Evolutionary conservation across 2,329 filamentous ascomycete genomes (phyloP), one percentile per base, ranked within the genome.

Genomic region (Nannizziopsis arthrosporioides): DNA sequence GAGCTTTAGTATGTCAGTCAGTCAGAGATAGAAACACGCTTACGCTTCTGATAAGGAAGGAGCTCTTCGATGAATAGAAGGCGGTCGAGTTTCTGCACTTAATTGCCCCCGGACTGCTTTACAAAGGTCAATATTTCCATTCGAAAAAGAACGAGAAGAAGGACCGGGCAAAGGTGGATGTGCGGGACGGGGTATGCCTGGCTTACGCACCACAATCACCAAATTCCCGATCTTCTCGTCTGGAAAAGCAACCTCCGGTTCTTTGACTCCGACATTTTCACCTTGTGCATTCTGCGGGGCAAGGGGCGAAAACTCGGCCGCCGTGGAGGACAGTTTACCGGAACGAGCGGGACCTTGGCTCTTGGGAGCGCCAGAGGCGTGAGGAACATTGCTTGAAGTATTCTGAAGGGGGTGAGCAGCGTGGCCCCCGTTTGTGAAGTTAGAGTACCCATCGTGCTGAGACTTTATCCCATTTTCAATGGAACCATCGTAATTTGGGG

Each of bases 241-340:
- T 35, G 69, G 70, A 61, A 78, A 78, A 15, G 65, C 68, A 60
- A 56, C 61, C 47, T 64, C 56, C 47, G 61, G 51, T 47, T 49
- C 42, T 53, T 63, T 56, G 63, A 66, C 65, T 64, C 63, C 64
- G 54, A 59, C 53, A 54, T 61, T 55, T 53, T 68, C 65, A 54
- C 55, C 62, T 45, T 59, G 55, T 41, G 53, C 52, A 47, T 57
- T 52, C 41, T 57, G 55, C 48, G 54, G 53, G 56, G 56, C 61
- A 49, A 63, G 63, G 11, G 77, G 77, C 6, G 75, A 72, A 55
- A 82, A 82, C 52, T 81, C 78, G 0, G 78, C 77, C 2, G 81
- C 80, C 15, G 73, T 67, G n/a, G 78, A 78, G 30, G 78, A 82
- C 19, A 82, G 69, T 44, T 74, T 73, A 6, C 73, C 74, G 47